Evolutionary conservation across 2,329 filamentous ascomycete species (phyloP).

Genomic region (Ascocoryne sarcoides): DNA sequence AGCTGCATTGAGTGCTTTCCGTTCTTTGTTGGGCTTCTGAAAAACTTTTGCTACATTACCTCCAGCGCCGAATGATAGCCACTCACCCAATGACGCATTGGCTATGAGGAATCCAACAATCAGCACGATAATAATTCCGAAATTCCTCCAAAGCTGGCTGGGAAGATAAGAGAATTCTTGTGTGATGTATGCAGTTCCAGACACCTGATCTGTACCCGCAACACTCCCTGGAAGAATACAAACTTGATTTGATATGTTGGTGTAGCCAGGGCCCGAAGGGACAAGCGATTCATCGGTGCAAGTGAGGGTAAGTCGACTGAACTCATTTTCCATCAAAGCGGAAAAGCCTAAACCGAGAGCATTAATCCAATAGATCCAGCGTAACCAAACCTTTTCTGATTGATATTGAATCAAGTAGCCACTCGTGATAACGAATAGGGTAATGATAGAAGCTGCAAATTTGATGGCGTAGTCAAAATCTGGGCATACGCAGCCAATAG

Average conservation of each 20-base stretch:
- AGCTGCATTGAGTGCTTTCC: conserved; percentile 54
- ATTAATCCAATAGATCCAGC: conserved; percentile 76
- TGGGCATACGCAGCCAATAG: conserved; percentile 64
- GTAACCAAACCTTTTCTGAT: conserved; percentile 63
- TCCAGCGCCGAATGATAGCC: conserved; percentile 68
- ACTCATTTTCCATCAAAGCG: conserved; percentile 81
- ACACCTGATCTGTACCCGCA: conserved; percentile 54
- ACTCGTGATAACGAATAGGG: conserved; percentile 70
- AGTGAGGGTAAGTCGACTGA: conserved; percentile 56
- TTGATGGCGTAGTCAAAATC: conserved; percentile 84
- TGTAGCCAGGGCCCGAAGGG: conserved; percentile 62
- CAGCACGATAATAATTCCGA: conserved; percentile 69
- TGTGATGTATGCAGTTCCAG: conserved; percentile 60
- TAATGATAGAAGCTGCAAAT: conserved; percentile 70
- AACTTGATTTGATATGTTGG: conserved; percentile 64
- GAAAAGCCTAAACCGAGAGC: conserved; percentile 67
- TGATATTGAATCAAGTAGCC: conserved; percentile 80
- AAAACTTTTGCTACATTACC: conserved; percentile 77
- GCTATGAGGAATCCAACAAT: conserved; percentile 67
- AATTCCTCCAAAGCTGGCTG: conserved; percentile 70
- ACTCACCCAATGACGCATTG: conserved; percentile 72
- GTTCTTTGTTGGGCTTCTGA: conserved; percentile 59
- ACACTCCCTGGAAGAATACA: conserved; percentile 70
- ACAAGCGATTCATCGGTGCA: conserved; percentile 62
- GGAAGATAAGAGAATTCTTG: conserved; percentile 59